Evolutionary conservation across 495 filamentous ascomycete genomes (phyloP), one percentile per base, ranked within the genome.

Genomic region (Xylaria sp.): DNA sequence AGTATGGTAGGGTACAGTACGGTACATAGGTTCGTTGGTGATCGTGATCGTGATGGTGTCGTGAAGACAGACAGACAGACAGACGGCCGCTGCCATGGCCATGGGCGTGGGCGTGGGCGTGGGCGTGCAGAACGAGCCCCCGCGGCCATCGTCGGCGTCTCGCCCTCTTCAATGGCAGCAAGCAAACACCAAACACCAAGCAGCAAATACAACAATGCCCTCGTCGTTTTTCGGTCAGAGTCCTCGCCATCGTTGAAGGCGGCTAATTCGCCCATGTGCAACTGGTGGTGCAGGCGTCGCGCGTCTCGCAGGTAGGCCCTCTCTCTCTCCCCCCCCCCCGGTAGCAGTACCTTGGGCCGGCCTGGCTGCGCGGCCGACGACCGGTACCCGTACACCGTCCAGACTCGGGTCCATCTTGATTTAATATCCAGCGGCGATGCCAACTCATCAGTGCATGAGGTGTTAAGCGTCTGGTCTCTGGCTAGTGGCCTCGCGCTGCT

Each of bases 381-480:
- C 76, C 75, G 72, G 76, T 82, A 77, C 79, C 71, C 72, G 82
- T 85, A 81, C 78, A 81, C 82, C 76, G 76, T 81, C 81, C 82
- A 84, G 83, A 85, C 84, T 80, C 83, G 79, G 82, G 64, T 79
- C 82, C 81, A 81, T 83, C 82, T 83, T 82, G 80, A 82, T 84
- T 87, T 88, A 90, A 86, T 86, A 85, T 88, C 86, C 86, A 90
- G 85, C 86, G 75, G 89, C 88, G 88, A 80, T 93, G 93, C 90
- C 92, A 94, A 90, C 92, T 93, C 92, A 94, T 93, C 91, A 91
- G 82, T 92, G 91, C 92, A 91, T 93, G 86, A 86, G 77, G 83
- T 83, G 82, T 85, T 81, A 81, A 84, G 83, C 83, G 80, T 82
- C 84, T 83, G 81, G 77, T 81, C 81, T 85, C 81, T 83, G 81